A percentile compares a stretch with the other conserved stretches of the same genome.
Conservation (phyloP, 2,329 filamentous ascomycete species). For the Fusarium subtropicale region DNA sequence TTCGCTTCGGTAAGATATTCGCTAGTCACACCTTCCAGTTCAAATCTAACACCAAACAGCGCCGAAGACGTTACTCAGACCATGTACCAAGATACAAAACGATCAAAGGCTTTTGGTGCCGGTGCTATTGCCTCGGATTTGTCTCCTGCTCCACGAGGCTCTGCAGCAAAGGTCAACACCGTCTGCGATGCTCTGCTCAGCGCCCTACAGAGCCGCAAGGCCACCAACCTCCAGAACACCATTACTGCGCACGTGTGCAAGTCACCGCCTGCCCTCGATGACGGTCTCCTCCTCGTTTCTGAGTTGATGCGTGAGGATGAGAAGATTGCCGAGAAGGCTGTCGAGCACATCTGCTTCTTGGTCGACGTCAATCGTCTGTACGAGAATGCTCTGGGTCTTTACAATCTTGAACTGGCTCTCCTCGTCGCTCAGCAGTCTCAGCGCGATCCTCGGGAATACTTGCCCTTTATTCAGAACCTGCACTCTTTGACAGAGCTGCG, state of each 20-base stretch:
- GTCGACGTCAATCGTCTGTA: constrained; percentile 94
- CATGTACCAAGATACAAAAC: constrained; percentile 90
- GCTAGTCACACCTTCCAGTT: not conserved
- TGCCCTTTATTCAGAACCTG: constrained; percentile 91
- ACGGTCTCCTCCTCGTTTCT: constrained; percentile 83
- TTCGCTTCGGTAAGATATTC: constrained; percentile 73
- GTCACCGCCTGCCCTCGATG: constrained; percentile 86
- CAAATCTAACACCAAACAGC: constrained; percentile 56
- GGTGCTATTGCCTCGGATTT: constrained; percentile 23
- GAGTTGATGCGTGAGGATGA: constrained; percentile 75
- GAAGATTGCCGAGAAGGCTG: constrained; percentile 83
- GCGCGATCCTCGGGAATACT: constrained; percentile 93
- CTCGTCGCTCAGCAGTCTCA: constrained; percentile 96
- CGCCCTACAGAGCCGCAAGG: constrained; percentile 70
- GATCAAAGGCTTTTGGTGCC: constrained; percentile 35
- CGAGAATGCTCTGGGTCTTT: constrained; percentile 88
- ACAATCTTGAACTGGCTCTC: constrained; percentile 89
- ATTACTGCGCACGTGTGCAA: constrained; percentile 97
- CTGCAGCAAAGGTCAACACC: constrained; percentile 77
- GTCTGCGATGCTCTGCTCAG: constrained; percentile 88
- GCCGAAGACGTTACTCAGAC: constrained; percentile 94
- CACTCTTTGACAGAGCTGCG: constrained; percentile 78
- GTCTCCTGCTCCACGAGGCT: constrained; percentile 27
- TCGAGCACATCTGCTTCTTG: constrained; percentile 97
- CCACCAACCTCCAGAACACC: constrained; percentile 83